A percentile compares a stretch with the other conserved stretches of the same genome.
These are phyloP conservation scores for Comarum palustre DNA, from an alignment of 306 rosid genomes.

Conservation along the genomic window DNA sequence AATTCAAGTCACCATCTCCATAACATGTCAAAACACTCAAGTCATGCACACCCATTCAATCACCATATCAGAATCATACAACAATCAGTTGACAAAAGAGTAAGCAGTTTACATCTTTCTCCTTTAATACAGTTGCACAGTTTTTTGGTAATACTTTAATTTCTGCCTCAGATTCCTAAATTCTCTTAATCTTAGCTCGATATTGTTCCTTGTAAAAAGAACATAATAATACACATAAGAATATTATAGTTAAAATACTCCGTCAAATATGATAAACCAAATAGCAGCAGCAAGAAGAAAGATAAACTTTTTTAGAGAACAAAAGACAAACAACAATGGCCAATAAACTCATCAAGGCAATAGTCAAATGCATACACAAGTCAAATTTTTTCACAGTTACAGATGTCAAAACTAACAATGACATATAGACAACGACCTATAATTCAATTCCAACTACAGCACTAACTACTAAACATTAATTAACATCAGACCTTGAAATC, in stretches of 20 bases:
- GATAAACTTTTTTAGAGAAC: not conserved
- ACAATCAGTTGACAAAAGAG: slow-evolving; percentile 15
- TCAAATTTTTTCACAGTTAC: not conserved
- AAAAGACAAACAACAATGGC: not conserved
- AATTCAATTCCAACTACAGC: no score
- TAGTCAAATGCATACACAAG: not conserved
- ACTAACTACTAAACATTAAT: no score
- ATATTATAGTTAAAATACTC: no score
- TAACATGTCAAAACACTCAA: no score
- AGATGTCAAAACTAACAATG: not conserved
- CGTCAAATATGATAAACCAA: slow-evolving; percentile 3
- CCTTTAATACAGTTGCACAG: slow-evolving; percentile 87
- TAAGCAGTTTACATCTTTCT: slow-evolving; percentile 64
- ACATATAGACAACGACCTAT: not conserved
- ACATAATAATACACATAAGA: slow-evolving; percentile 19
- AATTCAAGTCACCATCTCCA: no score
- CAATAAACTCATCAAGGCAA: not conserved
- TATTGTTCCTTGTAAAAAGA: slow-evolving; percentile 67
- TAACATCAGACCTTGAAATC: no score
- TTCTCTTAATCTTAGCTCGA: slow-evolving; percentile 73
- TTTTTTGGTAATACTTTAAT: slow-evolving; percentile 82
- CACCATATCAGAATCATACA: no score
- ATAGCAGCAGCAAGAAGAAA: slow-evolving; percentile 2
- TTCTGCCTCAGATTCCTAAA: slow-evolving; percentile 89
- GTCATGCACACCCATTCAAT: no score